phyloP scores from a whole-genome alignment of 2,329 filamentous ascomycete species.

The Cordyceps javanica region DNA sequence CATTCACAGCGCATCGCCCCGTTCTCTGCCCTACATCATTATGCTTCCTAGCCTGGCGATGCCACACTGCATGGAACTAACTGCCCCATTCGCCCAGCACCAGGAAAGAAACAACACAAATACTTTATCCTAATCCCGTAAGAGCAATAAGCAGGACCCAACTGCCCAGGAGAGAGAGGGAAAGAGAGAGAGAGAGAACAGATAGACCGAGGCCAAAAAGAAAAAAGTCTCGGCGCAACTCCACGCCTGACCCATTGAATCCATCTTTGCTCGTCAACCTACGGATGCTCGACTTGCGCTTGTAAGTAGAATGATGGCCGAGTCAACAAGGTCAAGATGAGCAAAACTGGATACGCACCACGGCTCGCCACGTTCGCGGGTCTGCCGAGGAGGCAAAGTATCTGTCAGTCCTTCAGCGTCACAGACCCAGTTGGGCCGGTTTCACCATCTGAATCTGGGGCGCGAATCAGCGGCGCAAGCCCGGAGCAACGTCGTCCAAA shows the following conservation, averaged over 20 bases:
- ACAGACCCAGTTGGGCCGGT: background rate
- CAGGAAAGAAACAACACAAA: background rate
- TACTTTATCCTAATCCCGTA: background rate
- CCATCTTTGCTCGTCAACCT: background rate
- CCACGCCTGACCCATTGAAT: conserved; percentile 6
- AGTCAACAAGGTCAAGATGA: conserved; percentile 1
- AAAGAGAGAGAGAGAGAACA: background rate
- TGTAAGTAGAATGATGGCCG: background rate
- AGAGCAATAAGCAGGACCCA: background rate
- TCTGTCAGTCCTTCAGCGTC: background rate
- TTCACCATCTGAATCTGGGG: conserved; percentile 5
- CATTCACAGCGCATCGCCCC: background rate
- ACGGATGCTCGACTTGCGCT: too few relatives aligned
- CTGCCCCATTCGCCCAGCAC: background rate
- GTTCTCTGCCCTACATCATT: background rate
- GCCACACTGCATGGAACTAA: background rate
- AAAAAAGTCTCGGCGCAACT: conserved; percentile 1
- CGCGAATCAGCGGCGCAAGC: conserved; percentile 5
- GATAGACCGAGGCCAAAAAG: background rate
- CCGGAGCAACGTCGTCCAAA: background rate
- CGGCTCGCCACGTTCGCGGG: conserved; percentile 13
- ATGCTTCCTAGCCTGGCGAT: background rate
- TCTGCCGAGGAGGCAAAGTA: conserved; percentile 2
- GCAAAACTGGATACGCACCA: background rate
- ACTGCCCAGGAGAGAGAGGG: background rate